Evolutionary conservation across 441 rosid species (phyloP).

Genomic region (Rhodomyrtus psidioides): DNA sequence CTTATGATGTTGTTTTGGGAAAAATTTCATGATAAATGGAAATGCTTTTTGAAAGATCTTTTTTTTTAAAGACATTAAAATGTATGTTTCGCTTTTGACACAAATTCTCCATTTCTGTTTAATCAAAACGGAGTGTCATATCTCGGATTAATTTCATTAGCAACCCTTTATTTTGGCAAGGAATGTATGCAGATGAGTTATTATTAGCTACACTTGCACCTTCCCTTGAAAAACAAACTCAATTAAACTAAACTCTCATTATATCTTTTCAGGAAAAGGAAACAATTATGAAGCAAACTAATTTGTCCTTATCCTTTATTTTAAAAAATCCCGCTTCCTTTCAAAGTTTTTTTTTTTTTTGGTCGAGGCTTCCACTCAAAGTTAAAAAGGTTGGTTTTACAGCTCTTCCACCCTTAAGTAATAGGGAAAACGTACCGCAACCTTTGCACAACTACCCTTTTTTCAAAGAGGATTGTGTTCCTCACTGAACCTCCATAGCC

Average conservation of each 20-base stretch:
- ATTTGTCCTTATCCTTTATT: neutral
- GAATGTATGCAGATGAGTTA: neutral
- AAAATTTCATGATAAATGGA: no score
- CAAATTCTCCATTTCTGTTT: neutral
- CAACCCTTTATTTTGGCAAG: neutral
- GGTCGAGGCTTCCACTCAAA: no score
- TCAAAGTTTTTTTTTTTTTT: neutral
- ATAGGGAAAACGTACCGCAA: neutral
- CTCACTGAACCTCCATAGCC: neutral
- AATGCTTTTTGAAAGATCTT: no score
- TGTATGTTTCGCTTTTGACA: neutral
- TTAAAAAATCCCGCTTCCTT: neutral
- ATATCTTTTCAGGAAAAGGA: neutral
- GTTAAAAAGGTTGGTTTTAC: no score
- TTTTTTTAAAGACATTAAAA: neutral
- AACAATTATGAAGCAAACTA: neutral
- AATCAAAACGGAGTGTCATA: neutral
- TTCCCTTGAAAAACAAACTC: neutral
- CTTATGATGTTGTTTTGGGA: neutral
- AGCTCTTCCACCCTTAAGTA: neutral
- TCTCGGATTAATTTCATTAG: neutral
- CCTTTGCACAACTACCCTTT: neutral
- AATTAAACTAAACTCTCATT: neutral
- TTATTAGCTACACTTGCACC: neutral
- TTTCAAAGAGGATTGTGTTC: neutral